Conservation (phyloP, 2,329 filamentous ascomycete species). For the Parascedosporium putredinis region DNA sequence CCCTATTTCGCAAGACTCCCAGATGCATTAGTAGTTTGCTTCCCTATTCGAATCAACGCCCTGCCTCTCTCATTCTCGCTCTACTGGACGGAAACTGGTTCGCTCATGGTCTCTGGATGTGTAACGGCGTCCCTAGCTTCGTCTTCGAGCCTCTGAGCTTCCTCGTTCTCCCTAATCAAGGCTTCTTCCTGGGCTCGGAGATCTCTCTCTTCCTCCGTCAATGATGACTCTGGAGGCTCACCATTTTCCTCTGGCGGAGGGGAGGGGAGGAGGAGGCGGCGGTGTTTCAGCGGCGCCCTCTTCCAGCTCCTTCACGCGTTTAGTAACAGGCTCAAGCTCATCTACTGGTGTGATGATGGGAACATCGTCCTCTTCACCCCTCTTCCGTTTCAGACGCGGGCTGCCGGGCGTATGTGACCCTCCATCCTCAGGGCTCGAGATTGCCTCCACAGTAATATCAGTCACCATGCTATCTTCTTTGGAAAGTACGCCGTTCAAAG, state of each 20-base stretch:
- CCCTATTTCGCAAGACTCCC: not conserved
- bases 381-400: constrained; percentile 49
- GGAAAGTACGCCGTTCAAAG: constrained; percentile 1
- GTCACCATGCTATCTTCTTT: constrained; percentile 15
- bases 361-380: constrained; percentile 33
- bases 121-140: constrained; percentile 22
- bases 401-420: constrained; percentile 18
- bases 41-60: constrained; percentile 5
- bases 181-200: constrained; percentile 40
- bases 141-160: constrained; percentile 41
- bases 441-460: constrained; percentile 7
- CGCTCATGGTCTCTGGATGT: not conserved
- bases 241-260: constrained; percentile 27
- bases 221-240: constrained; percentile 18
- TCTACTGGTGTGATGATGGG: constrained; percentile 10
- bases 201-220: constrained; percentile 31
- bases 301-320: constrained; percentile 40
- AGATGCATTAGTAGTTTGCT: not conserved
- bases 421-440: constrained; percentile 13
- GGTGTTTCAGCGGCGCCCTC: constrained; percentile 20
- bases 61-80: constrained; percentile 13
- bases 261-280: constrained; percentile 39
- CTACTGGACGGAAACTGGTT: not conserved
- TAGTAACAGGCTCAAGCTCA: constrained; percentile 20
- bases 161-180: constrained; percentile 42